phyloP scores from a whole-genome alignment of 345 rosid genomes.

The Geranium brycei region DNA sequence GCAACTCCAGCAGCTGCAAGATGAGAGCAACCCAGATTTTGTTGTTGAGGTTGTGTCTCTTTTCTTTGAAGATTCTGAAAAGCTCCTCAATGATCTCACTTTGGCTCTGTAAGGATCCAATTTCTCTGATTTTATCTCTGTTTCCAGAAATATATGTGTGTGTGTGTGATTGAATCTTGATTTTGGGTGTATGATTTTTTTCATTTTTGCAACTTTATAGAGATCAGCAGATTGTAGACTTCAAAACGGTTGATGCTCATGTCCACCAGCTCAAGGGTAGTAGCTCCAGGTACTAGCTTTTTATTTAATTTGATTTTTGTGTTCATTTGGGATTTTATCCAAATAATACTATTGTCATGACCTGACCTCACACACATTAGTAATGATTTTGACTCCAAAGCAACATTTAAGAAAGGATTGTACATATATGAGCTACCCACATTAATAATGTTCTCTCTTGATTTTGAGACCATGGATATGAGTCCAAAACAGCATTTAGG shows the following conservation, averaged over 20 bases:
- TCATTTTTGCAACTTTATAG: constrained; percentile 18
- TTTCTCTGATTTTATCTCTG: neutral
- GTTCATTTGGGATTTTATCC: neutral
- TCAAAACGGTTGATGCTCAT: constrained; percentile 74
- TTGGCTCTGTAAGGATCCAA: constrained; percentile 40
- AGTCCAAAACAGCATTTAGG: too few relatives aligned
- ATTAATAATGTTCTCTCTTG: too few relatives aligned
- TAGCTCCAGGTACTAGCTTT: constrained; percentile 67
- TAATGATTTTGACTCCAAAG: too few relatives aligned
- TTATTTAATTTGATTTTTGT: neutral
- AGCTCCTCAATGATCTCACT: constrained; percentile 75
- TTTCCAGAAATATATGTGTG: too few relatives aligned
- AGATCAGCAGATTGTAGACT: constrained; percentile 63
- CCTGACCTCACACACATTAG: too few relatives aligned
- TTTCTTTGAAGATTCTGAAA: constrained; percentile 86
- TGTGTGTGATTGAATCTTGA: neutral
- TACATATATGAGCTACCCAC: too few relatives aligned
- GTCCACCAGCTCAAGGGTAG: constrained; percentile 97
- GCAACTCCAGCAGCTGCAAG: constrained; percentile 86
- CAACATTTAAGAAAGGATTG: too few relatives aligned
- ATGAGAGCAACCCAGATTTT: constrained; percentile 94
- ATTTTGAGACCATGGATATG: too few relatives aligned
- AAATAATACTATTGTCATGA: too few relatives aligned
- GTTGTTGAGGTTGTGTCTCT: constrained; percentile 85
- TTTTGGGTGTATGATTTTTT: neutral